Evolutionary conservation across 768 basidiomycete species (phyloP).

Genomic region (Lactarius sp.): DNA sequence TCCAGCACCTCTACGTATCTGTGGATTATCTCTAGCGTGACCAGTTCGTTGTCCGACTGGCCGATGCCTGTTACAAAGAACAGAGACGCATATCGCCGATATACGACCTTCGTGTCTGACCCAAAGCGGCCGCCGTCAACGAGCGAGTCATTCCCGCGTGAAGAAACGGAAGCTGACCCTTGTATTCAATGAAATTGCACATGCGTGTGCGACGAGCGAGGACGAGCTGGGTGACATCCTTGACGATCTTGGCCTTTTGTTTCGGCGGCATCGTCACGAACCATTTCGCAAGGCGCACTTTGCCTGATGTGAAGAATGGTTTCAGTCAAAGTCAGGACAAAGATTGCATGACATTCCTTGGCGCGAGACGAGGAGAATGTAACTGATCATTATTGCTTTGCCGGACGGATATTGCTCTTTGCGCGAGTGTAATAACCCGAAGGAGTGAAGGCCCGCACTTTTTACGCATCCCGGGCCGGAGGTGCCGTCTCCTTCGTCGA

Average conservation of each 20-base stretch:
- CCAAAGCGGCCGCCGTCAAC: not conserved
- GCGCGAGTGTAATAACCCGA: not conserved
- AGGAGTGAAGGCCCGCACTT: not conserved
- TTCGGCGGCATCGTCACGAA: slow-evolving; percentile 80
- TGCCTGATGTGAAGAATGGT: slow-evolving; percentile 48
- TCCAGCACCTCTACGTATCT: slow-evolving; percentile 90
- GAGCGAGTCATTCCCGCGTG: not conserved
- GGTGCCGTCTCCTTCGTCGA: no score
- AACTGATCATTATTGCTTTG: slow-evolving; percentile 65
- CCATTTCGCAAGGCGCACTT: slow-evolving; percentile 95
- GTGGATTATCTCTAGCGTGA: slow-evolving; percentile 89
- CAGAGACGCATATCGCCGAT: slow-evolving; percentile 90
- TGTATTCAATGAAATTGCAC: slow-evolving; percentile 97
- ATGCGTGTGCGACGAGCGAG: slow-evolving; percentile 81
- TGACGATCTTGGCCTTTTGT: slow-evolving; percentile 84
- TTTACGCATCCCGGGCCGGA: not conserved
- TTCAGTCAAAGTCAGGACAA: not conserved
- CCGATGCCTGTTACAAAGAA: slow-evolving; percentile 92
- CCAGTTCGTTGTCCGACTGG: slow-evolving; percentile 82
- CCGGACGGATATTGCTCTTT: not conserved
- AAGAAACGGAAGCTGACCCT: slow-evolving; percentile 51
- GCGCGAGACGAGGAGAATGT: slow-evolving; percentile 88
- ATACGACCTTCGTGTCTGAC: slow-evolving; percentile 80
- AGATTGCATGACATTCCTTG: slow-evolving; percentile 51
- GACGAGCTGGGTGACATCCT: slow-evolving; percentile 92